Conservation (phyloP, 1,139 yeast species). For the Meyerozyma athensensis region DNA sequence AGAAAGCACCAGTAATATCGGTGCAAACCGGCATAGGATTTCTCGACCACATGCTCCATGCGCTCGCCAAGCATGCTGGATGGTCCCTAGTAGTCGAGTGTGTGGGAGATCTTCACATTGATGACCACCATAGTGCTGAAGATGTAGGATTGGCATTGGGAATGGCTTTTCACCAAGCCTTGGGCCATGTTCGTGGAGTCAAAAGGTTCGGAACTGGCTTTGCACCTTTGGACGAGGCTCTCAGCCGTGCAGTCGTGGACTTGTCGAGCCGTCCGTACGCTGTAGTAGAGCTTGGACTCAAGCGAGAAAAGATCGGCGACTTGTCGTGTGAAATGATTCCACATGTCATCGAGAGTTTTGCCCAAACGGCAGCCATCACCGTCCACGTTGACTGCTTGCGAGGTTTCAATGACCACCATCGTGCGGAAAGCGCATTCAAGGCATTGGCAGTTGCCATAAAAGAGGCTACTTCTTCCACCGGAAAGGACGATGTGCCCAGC, state of each 20-base stretch:
- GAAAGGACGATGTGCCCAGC: slow-evolving; percentile 87
- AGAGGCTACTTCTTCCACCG: slow-evolving; percentile 80
- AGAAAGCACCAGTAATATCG: slow-evolving; percentile 65
- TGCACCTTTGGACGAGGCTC: slow-evolving; percentile 95
- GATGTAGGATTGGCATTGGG: slow-evolving; percentile 94
- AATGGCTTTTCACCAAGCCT: slow-evolving; percentile 79
- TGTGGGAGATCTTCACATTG: slow-evolving; percentile 90
- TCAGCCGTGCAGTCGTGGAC: slow-evolving; percentile 91
- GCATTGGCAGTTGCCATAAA: slow-evolving; percentile 89
- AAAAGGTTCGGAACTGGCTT: slow-evolving; percentile 91
- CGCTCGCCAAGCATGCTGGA: slow-evolving; percentile 93
- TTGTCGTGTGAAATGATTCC: slow-evolving; percentile 95
- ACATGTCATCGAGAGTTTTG: slow-evolving; percentile 90
- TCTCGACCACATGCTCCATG: slow-evolving; percentile 95
- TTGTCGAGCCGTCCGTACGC: slow-evolving; percentile 91
- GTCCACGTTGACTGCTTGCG: slow-evolving; percentile 90
- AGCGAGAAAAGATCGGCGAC: slow-evolving; percentile 90
- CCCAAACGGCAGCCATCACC: slow-evolving; percentile 85
- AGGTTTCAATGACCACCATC: slow-evolving; percentile 93
- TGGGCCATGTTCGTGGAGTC: slow-evolving; percentile 87
- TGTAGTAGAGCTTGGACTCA: slow-evolving; percentile 81
- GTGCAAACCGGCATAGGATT: slow-evolving; percentile 93
- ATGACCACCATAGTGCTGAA: slow-evolving; percentile 95
- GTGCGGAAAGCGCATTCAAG: slow-evolving; percentile 94
- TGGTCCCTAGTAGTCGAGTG: slow-evolving; percentile 92